A percentile compares a stretch with the other conserved stretches of the same genome.
These are phyloP conservation scores for Aphanomyces astaci DNA, from an alignment of 352 stramenopile species.

Conservation along the genomic window DNA sequence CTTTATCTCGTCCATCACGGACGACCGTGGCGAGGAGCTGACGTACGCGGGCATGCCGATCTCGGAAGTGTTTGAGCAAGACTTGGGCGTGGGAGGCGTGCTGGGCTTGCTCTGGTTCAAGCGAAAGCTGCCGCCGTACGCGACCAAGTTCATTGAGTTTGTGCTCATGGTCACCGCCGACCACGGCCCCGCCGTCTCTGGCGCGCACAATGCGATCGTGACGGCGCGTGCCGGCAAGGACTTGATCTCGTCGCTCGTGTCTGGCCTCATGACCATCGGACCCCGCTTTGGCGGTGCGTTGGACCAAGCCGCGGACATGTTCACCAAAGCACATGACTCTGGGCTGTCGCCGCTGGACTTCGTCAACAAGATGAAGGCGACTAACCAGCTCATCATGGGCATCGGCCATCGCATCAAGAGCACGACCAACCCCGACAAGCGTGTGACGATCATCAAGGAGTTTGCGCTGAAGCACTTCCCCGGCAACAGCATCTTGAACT, in stretches of 20 bases:
- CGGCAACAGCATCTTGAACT: conserved; percentile 90
- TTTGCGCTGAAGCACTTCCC: conserved; percentile 93
- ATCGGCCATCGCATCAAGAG: conserved; percentile 96
- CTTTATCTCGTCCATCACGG: conserved; percentile 97
- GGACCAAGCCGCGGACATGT: conserved; percentile 91
- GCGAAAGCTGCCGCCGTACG: conserved; percentile 81
- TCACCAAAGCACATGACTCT: conserved; percentile 84
- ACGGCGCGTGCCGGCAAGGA: conserved; percentile 94
- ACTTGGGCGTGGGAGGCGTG: conserved; percentile 92
- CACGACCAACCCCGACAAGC: conserved; percentile 93
- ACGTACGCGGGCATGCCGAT: conserved; percentile 93
- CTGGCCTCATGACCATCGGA: conserved; percentile 93
- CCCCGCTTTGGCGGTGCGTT: conserved; percentile 94
- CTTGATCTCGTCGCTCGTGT: conserved; percentile 94
- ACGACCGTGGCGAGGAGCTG: conserved; percentile 95
- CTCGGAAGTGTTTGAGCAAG: conserved; percentile 90
- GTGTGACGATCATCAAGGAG: conserved; percentile 95
- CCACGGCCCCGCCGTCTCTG: conserved; percentile 93
- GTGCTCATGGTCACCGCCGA: conserved; percentile 96
- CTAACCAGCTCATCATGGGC: conserved; percentile 96
- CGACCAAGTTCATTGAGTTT: conserved; percentile 96
- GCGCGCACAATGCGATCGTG: conserved; percentile 95
- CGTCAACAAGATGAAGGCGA: conserved; percentile 90
- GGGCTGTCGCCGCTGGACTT: conserved; percentile 85
- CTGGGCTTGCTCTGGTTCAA: conserved; percentile 96